These are phyloP conservation scores for Cornus florida DNA, from an alignment of 148 eudicot genomes.

Conservation along the genomic window DNA sequence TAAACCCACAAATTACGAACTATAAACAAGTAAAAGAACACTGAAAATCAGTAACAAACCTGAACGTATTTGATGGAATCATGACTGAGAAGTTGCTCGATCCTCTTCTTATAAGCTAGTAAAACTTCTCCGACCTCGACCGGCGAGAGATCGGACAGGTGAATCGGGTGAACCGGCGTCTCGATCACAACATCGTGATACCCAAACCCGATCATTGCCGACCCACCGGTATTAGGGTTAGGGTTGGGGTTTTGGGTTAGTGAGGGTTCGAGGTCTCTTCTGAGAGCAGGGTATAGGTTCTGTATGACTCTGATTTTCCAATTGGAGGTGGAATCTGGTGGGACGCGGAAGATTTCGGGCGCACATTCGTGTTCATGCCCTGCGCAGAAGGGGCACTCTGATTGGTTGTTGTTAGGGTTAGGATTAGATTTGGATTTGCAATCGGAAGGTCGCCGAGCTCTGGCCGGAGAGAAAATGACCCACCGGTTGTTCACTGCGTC, in stretches of 20 bases:
- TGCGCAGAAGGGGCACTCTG: constrained; percentile 76
- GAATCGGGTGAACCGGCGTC: constrained; percentile 69
- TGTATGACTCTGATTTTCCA: constrained; percentile 82
- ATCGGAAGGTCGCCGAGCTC: constrained; percentile 88
- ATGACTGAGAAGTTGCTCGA: constrained; percentile 46
- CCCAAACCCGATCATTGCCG: constrained; percentile 63
- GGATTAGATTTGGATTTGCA: constrained; percentile 79
- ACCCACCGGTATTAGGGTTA: constrained; percentile 7
- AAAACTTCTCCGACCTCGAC: constrained; percentile 61
- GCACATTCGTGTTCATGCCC: constrained; percentile 91
- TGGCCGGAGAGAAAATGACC: constrained; percentile 81
- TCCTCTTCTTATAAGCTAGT: constrained; percentile 81
- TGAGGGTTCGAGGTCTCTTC: constrained; percentile 42
- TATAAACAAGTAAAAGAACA: neutral
- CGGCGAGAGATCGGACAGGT: constrained; percentile 57
- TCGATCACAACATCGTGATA: constrained; percentile 95
- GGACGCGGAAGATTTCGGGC: constrained; percentile 87
- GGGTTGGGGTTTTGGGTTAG: neutral
- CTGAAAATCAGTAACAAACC: constrained; percentile 30
- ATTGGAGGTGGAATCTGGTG: constrained; percentile 36
- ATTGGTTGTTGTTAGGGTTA: constrained; percentile 25
- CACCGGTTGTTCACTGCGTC: constrained; percentile 72
- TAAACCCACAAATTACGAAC: neutral
- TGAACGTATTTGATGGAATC: constrained; percentile 70
- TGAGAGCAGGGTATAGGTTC: constrained; percentile 85